phyloP scores from a whole-genome alignment of 1,284 basidiomycete genomes.

The Volvariella volvacea region DNA sequence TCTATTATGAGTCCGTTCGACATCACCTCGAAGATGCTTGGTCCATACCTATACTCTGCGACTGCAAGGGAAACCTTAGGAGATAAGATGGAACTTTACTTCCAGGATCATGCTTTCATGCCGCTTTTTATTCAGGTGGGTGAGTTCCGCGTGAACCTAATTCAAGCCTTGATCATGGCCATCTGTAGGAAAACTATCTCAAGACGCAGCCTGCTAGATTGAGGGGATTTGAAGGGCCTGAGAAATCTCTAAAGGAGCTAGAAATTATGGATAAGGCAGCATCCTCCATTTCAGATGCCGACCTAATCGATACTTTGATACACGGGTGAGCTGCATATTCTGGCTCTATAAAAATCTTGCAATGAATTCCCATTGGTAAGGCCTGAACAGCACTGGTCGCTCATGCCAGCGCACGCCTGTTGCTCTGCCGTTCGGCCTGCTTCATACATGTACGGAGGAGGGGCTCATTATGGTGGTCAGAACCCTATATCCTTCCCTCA shows the following conservation, averaged over 20 bases:
- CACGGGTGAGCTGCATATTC: conserved; percentile 60
- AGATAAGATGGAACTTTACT: conserved; percentile 95
- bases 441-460: conserved; percentile 71
- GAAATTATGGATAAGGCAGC: conserved; percentile 85
- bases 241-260: conserved; percentile 65
- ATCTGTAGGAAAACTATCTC: conserved; percentile 81
- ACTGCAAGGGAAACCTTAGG: conserved; percentile 78
- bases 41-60: conserved; percentile 83
- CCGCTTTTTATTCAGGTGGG: conserved; percentile 90
- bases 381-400: conserved; percentile 91
- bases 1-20: conserved; percentile 88
- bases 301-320: conserved; percentile 91
- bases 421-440: conserved; percentile 86
- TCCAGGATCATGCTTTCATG: conserved; percentile 91
- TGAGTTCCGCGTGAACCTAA: background rate
- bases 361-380: conserved; percentile 26
- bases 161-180: conserved; percentile 3
- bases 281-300: conserved; percentile 90
- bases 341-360: too few relatives aligned
- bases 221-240: conserved; percentile 54
- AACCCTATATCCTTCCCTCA: conserved; percentile 75
- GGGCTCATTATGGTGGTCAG: conserved; percentile 61
- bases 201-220: conserved; percentile 71
- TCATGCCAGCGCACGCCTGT: conserved; percentile 93
- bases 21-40: conserved; percentile 79